A percentile compares a stretch with the other conserved stretches of the same genome.
Conservation (phyloP, 1,139 yeast genomes). For the Geotrichum candidum region DNA sequence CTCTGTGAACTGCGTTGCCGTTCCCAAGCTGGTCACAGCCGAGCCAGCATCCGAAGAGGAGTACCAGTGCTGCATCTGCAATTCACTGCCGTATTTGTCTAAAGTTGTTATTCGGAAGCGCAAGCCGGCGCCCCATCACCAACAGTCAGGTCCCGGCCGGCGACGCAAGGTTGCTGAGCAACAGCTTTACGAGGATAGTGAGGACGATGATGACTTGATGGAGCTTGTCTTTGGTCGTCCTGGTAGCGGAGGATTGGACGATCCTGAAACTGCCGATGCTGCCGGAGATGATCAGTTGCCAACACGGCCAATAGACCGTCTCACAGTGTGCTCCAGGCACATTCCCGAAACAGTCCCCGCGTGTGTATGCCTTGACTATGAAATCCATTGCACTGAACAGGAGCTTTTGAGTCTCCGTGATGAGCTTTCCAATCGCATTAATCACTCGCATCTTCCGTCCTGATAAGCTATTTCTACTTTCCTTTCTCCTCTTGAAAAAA, state of each 20-base stretch:
- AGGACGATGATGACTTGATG: slow-evolving; percentile 13
- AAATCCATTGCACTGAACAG: neutral
- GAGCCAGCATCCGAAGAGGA: slow-evolving; percentile 24
- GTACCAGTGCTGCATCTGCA: slow-evolving; percentile 29
- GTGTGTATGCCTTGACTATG: neutral
- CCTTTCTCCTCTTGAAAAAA: neutral
- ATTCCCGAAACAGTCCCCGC: neutral
- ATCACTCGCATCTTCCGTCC: neutral
- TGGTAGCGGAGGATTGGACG: slow-evolving; percentile 1
- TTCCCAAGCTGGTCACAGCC: neutral
- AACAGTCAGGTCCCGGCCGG: neutral
- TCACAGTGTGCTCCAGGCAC: neutral
- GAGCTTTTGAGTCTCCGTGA: neutral
- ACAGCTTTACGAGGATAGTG: neutral
- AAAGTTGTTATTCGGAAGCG: slow-evolving; percentile 20
- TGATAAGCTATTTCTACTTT: neutral
- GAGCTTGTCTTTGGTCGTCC: slow-evolving; percentile 24
- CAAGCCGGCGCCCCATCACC: neutral
- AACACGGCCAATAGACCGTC: neutral
- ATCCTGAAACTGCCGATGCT: neutral
- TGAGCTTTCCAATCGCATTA: neutral
- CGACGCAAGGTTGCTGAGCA: neutral
- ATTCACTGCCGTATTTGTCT: slow-evolving; percentile 29
- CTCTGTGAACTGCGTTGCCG: neutral
- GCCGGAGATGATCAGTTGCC: slow-evolving; percentile 1